Conservation (phyloP, 345 rosid genomes). For the Firmiana major region DNA sequence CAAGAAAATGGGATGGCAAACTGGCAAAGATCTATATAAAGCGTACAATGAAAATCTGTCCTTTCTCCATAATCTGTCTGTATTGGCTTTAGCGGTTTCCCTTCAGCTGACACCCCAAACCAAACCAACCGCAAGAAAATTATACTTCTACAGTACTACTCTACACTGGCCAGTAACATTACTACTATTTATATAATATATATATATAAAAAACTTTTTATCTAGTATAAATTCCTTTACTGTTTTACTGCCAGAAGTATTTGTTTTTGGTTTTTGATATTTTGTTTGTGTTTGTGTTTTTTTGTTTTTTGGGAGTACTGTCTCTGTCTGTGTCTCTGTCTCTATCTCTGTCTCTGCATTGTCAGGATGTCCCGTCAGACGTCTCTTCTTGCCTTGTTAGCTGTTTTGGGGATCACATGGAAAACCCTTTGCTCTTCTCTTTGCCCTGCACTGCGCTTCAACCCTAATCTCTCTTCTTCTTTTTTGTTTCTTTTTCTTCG, state of each 20-base stretch:
- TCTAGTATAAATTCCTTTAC: too few relatives aligned
- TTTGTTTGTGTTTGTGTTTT: background rate
- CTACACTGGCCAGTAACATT: too few relatives aligned
- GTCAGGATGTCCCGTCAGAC: slow-evolving; percentile 20
- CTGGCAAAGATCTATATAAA: background rate
- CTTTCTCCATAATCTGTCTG: background rate
- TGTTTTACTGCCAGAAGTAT: background rate
- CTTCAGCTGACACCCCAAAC: too few relatives aligned
- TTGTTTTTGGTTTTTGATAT: background rate
- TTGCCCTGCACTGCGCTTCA: background rate
- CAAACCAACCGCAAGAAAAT: too few relatives aligned
- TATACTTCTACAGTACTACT: too few relatives aligned
- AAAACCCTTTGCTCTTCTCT: background rate
- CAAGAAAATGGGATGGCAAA: background rate
- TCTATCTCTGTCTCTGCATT: too few relatives aligned
- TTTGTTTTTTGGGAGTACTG: slow-evolving; percentile 3
- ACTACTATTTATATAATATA: too few relatives aligned
- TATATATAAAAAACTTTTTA: too few relatives aligned
- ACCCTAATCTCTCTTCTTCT: background rate
- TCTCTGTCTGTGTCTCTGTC: too few relatives aligned
- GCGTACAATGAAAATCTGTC: background rate
- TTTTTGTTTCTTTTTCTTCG: background rate
- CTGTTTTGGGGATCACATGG: slow-evolving; percentile 13
- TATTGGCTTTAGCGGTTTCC: too few relatives aligned
- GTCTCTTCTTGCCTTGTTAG: slow-evolving; percentile 9